Conservation (phyloP, 1,284 basidiomycete genomes). For the Puccinia coronata region DNA sequence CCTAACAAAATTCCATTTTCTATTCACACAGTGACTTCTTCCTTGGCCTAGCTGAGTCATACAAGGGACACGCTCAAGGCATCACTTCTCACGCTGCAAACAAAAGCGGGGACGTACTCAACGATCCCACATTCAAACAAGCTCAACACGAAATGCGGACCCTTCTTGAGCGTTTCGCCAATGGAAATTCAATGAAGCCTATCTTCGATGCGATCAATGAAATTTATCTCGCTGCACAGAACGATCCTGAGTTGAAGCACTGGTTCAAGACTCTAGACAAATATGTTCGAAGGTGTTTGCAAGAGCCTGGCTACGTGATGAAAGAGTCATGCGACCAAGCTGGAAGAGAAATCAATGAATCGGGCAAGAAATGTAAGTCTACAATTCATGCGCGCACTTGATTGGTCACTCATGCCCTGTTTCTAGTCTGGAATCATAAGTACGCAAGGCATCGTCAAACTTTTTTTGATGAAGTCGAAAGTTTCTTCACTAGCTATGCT, state of each 20-base stretch:
- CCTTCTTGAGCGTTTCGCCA: constrained; percentile 87
- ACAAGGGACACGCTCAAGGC: constrained; percentile 68
- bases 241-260: constrained; percentile 71
- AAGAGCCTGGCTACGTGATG: constrained; percentile 85
- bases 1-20: background rate
- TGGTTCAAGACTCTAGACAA: constrained; percentile 74
- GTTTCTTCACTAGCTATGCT: constrained; percentile 56
- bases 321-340: constrained; percentile 66
- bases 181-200: constrained; percentile 66
- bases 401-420: constrained; percentile 32
- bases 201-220: constrained; percentile 73
- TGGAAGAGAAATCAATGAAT: constrained; percentile 65
- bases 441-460: constrained; percentile 56
- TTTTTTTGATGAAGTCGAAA: constrained; percentile 55
- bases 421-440: constrained; percentile 55
- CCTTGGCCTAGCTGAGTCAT: constrained; percentile 64
- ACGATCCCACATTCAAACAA: constrained; percentile 66
- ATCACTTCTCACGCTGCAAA: constrained; percentile 59
- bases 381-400: too few species aligned
- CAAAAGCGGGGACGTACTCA: constrained; percentile 61
- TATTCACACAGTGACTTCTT: constrained; percentile 58
- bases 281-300: constrained; percentile 71
- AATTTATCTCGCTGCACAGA: constrained; percentile 72
- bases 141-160: constrained; percentile 71
- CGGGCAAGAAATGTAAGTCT: constrained; percentile 61